Conservation (phyloP, 2,329 filamentous ascomycete genomes). For the Cladosporium sphaerospermum region DNA sequence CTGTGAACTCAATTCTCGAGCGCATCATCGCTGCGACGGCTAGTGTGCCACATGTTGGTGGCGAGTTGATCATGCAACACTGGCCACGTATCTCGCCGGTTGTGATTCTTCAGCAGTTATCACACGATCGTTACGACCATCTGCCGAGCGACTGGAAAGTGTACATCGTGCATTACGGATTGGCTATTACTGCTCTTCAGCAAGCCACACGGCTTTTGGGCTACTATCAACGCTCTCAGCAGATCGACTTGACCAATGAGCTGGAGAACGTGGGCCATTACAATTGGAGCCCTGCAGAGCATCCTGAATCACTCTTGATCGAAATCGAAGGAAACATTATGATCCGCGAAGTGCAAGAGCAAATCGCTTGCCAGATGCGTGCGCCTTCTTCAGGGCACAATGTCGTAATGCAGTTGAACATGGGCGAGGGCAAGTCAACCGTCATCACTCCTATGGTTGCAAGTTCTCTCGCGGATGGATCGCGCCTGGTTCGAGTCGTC, state of each 20-base stretch:
- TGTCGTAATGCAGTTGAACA: slow-evolving; percentile 59
- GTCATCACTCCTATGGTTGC: slow-evolving; percentile 63
- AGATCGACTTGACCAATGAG: slow-evolving; percentile 35
- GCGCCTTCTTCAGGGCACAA: slow-evolving; percentile 47
- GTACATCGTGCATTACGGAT: slow-evolving; percentile 38
- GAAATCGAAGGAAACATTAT: slow-evolving; percentile 61
- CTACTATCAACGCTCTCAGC: slow-evolving; percentile 28
- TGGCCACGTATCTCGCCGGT: slow-evolving; percentile 43
- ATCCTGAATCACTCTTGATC: slow-evolving; percentile 59
- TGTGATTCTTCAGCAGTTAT: slow-evolving; percentile 44
- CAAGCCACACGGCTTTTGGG: slow-evolving; percentile 38
- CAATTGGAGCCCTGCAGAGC: slow-evolving; percentile 49
- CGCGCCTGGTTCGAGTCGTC: slow-evolving; percentile 47
- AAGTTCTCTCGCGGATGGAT: slow-evolving; percentile 34
- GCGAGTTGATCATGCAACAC: slow-evolving; percentile 26
- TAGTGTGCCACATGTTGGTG: neutral
- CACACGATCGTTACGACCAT: slow-evolving; percentile 26
- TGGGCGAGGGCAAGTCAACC: slow-evolving; percentile 66
- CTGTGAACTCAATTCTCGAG: no score
- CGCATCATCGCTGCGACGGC: neutral
- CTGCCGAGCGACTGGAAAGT: slow-evolving; percentile 36
- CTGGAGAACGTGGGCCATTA: slow-evolving; percentile 44
- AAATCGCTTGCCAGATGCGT: slow-evolving; percentile 57
- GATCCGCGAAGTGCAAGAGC: slow-evolving; percentile 55
- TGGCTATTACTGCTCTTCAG: slow-evolving; percentile 42